A percentile compares a stretch with the other conserved stretches of the same genome.
Evolutionary conservation across 768 basidiomycete genomes (phyloP).

Genomic region (Tricholoma terreum): DNA sequence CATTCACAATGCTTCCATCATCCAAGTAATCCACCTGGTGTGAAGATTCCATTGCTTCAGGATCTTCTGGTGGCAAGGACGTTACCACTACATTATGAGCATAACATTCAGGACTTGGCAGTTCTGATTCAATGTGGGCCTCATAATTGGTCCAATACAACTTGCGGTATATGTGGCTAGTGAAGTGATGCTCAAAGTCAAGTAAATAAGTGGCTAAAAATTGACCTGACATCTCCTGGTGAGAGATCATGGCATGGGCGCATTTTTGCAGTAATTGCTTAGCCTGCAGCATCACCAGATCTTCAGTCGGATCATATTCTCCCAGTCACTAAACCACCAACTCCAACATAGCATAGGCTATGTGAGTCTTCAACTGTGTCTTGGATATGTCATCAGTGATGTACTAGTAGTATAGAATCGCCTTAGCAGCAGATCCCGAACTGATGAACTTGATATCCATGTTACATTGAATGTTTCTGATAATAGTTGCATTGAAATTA

Average conservation of each 20-base stretch:
- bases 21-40: too few species aligned
- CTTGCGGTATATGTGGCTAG: conserved; percentile 31
- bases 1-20: too few species aligned
- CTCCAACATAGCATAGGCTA: conserved; percentile 37
- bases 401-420: conserved; percentile 44
- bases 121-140: conserved; percentile 16
- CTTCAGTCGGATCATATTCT: conserved; percentile 14
- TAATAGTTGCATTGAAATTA: conserved; percentile 39
- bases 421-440: conserved; percentile 39
- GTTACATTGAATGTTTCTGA: conserved; percentile 36
- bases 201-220: conserved; percentile 34
- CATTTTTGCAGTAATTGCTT: conserved; percentile 37
- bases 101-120: conserved; percentile 25
- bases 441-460: conserved; percentile 48
- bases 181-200: conserved; percentile 34
- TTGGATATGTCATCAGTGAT: conserved; percentile 52
- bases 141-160: conserved; percentile 37
- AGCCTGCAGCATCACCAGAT: conserved; percentile 13
- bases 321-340: conserved; percentile 29
- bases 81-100: too few species aligned
- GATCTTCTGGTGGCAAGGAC: too few species aligned
- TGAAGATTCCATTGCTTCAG: too few species aligned
- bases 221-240: conserved; percentile 37
- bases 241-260: conserved; percentile 21
- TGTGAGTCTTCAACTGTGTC: conserved; percentile 36